phyloP scores from a whole-genome alignment of 768 basidiomycete genomes.

The Calocybe cyanea region DNA sequence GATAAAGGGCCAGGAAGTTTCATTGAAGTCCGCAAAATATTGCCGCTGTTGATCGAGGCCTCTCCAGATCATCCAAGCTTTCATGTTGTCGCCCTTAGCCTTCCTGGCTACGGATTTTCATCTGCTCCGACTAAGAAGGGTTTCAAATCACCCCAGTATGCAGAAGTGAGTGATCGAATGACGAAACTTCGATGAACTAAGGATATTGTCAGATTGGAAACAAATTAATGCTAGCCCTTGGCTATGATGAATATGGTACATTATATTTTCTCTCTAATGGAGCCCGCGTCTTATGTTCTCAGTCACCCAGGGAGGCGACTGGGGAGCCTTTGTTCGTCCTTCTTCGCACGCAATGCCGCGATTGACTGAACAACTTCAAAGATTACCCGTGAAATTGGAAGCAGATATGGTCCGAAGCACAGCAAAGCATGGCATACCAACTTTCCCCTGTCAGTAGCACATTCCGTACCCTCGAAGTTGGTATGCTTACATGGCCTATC shows the following conservation, averaged over 20 bases:
- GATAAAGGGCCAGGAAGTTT: slow-evolving; percentile 59
- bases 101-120: too few species aligned
- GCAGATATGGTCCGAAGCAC: slow-evolving; percentile 30
- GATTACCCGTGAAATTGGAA: slow-evolving; percentile 27
- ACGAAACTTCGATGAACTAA: background rate
- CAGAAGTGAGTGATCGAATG: slow-evolving; percentile 35
- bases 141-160: slow-evolving; percentile 45
- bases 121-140: slow-evolving; percentile 48
- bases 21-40: slow-evolving; percentile 52
- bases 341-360: slow-evolving; percentile 14
- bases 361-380: slow-evolving; percentile 11
- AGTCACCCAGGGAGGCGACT: too few species aligned
- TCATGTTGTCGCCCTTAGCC: slow-evolving; percentile 61
- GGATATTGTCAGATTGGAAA: slow-evolving; percentile 31
- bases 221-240: slow-evolving; percentile 46
- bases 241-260: slow-evolving; percentile 45
- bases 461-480: background rate
- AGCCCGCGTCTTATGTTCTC: slow-evolving; percentile 41
- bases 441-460: slow-evolving; percentile 28
- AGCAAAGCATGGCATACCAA: slow-evolving; percentile 54
- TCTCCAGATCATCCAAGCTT: slow-evolving; percentile 49
- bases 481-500: too few species aligned
- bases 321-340: slow-evolving; percentile 34
- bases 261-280: slow-evolving; percentile 1
- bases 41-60: slow-evolving; percentile 38